Conservation (phyloP, 495 filamentous ascomycete species). For the Aspergillus asperescens region DNA sequence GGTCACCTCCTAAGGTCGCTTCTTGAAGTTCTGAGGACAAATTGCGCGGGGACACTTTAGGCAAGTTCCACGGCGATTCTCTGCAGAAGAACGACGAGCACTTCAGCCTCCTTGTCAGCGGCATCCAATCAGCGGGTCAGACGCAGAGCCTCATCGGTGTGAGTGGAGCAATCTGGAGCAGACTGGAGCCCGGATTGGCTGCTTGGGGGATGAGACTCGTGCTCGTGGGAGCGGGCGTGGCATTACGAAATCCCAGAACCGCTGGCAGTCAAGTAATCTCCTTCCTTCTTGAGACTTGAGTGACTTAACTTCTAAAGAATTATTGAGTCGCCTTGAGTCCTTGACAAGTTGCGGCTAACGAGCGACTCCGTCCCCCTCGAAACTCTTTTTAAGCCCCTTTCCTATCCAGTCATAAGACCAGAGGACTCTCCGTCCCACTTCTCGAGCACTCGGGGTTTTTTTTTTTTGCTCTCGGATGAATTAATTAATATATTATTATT, state of each 20-base stretch:
- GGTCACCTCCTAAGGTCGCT: neutral
- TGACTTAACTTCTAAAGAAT: no score
- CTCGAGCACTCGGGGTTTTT: no score
- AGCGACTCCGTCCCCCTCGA: no score
- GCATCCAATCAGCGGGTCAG: conserved; percentile 12
- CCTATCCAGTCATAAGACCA: conserved; percentile 2
- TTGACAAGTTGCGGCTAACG: no score
- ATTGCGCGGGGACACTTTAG: no score
- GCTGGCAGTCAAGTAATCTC: neutral
- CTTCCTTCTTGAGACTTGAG: conserved; percentile 4
- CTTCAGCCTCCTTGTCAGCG: conserved; percentile 23
- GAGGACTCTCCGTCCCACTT: no score
- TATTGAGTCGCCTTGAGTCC: no score
- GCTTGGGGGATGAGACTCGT: conserved; percentile 7
- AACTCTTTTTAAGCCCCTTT: conserved; percentile 10
- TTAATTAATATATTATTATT: no score
- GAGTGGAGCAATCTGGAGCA: conserved; percentile 18
- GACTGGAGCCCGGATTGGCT: neutral
- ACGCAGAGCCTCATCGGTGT: conserved; percentile 18
- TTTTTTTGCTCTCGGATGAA: no score
- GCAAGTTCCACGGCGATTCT: conserved; percentile 25
- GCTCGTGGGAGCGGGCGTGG: conserved; percentile 19
- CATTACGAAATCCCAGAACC: conserved; percentile 12
- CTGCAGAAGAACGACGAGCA: conserved; percentile 20
- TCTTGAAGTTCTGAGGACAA: no score